A percentile compares a stretch with the other conserved stretches of the same genome.
Evolutionary conservation across 306 rosid species (phyloP).

Genomic region (Hippophae gyantsensis): DNA sequence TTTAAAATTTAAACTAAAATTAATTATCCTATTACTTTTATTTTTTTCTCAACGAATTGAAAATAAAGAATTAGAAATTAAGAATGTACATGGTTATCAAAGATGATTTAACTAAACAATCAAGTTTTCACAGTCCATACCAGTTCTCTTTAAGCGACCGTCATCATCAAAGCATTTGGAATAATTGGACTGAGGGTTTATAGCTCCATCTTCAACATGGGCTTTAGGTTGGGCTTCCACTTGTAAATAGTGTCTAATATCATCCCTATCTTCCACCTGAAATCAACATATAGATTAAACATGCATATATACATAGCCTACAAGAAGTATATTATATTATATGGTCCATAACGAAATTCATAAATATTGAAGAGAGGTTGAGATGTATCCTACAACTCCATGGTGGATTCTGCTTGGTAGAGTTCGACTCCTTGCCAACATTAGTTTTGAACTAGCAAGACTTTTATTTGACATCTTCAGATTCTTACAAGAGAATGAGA

Average conservation of each 20-base stretch:
- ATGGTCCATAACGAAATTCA: too few relatives aligned
- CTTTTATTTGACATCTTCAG: background rate
- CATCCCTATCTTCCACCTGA: conserved; percentile 63
- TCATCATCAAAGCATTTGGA: conserved; percentile 68
- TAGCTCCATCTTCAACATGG: conserved; percentile 26
- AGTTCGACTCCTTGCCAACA: conserved; percentile 65
- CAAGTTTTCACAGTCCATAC: conserved; percentile 6
- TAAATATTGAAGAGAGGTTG: background rate
- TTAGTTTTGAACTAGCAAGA: conserved; percentile 5
- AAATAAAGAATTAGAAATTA: too few relatives aligned
- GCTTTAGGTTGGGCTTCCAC: conserved; percentile 49
- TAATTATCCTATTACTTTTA: too few relatives aligned
- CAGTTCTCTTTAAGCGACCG: conserved; percentile 74
- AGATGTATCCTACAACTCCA: conserved; percentile 40
- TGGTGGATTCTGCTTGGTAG: conserved; percentile 75
- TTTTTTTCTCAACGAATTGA: too few relatives aligned
- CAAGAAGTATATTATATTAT: background rate
- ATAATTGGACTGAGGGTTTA: conserved; percentile 37
- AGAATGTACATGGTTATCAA: too few relatives aligned
- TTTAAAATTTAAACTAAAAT: too few relatives aligned
- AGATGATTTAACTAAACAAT: too few relatives aligned
- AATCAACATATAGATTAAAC: background rate
- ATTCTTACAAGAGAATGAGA: too few relatives aligned
- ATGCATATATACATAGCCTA: background rate
- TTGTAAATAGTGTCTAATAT: conserved; percentile 46